A percentile compares a stretch with the other conserved stretches of the same genome.
Evolutionary conservation across 805 yeast species (phyloP).

Genomic region (Jamesozyma gamospora): DNA sequence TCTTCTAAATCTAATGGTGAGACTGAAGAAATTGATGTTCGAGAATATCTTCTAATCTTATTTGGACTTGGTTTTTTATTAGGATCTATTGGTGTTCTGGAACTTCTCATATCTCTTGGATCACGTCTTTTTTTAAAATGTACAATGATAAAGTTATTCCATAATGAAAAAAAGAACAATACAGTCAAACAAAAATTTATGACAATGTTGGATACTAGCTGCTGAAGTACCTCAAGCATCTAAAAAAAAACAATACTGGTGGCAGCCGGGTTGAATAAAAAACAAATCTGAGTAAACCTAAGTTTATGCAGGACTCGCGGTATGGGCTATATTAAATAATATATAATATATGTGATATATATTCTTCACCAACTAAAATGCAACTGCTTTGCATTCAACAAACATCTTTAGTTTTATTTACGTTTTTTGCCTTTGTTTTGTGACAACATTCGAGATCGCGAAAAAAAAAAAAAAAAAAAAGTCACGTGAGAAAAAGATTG

Average conservation of each 20-base stretch:
- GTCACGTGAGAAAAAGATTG: no score
- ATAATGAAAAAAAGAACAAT: constrained; percentile 22
- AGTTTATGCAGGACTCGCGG: no score
- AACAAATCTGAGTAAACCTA: no score
- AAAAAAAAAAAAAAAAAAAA: no score
- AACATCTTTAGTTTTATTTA: no score
- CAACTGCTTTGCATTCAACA: no score
- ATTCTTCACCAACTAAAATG: no score
- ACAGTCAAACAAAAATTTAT: constrained; percentile 14
- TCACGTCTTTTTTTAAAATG: constrained; percentile 18
- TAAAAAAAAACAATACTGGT: neutral
- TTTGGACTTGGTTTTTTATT: constrained; percentile 4
- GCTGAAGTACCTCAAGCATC: constrained; percentile 5
- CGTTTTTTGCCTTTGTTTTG: no score
- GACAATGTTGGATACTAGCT: constrained; percentile 4
- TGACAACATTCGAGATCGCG: no score
- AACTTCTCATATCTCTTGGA: constrained; percentile 24
- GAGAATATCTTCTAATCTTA: constrained; percentile 6
- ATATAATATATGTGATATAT: no score
- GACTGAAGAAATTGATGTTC: constrained; percentile 13
- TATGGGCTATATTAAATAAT: no score
- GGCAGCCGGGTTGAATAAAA: no score
- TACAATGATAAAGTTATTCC: constrained; percentile 23
- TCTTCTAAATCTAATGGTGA: constrained; percentile 17
- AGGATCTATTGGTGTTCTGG: constrained; percentile 13